Base-by-base conservation (phyloP, 352 stramenopile species). In the Globisporangium barbulae region DNA sequence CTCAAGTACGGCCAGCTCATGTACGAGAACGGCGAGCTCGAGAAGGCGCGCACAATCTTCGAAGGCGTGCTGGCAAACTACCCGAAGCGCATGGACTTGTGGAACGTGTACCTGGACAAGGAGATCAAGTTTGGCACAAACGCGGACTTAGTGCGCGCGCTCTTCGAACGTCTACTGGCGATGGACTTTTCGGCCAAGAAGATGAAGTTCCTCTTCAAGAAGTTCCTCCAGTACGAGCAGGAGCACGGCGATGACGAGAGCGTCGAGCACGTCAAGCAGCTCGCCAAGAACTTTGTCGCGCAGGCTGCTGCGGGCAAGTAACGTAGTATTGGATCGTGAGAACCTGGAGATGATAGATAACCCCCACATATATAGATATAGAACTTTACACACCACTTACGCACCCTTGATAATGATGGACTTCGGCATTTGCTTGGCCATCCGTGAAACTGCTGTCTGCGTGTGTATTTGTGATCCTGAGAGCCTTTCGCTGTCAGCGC, bases 161-260 rank as follows among this genome's bases (percentile, higher is more conserved):
- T 98, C 52, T 97, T 98, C 53, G 85, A 97, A 63, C 91, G 89
- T 13, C 75, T 98, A n/a, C 62, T 98, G 19, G 86, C 88, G 21
- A 95, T 98, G 80, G 96, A 98, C 35, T 98, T 98, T 50, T 97
- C 83, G 8, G 86, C 97, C 64, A 98, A 98, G 73, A 97, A 98
- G 86, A 98, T 99, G 94, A 98, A 98, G 78, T 97, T 95, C 65
- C 69, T 98, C 63, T 99, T 99, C 81, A 98, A 98, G 72, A 98
- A 98, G 73, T 98, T 89, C 78, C 84, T 98, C 64, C 72, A 84
- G 28, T 96, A 98, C 60, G 96, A 99, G 80, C 88, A 98, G 67
- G 82, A 91, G 12, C 85, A 98, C 71, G 96, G 96, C 44, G 84
- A 96, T 59, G 85, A 89, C 55, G 77, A 84, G 10, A 86, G 73